Base-by-base conservation (phyloP, 495 filamentous ascomycete species). In the Hypoxylon intermedium region DNA sequence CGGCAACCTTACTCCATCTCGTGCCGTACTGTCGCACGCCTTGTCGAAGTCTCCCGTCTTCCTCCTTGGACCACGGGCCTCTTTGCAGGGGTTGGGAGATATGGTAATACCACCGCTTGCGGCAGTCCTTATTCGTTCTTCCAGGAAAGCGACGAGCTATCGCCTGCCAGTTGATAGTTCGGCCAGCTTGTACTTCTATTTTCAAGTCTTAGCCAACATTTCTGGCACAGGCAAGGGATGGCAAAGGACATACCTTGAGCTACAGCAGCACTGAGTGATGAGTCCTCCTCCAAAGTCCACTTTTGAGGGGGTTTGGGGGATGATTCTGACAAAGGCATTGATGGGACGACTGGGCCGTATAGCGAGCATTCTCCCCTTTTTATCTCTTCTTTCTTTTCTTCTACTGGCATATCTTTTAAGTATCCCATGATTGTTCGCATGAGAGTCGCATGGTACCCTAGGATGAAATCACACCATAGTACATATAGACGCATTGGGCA, bases 91-190 rank as follows among this genome's bases (percentile, higher is more conserved):
- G 72, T 37, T 72, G 57, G 41, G 73, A 71, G 37, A 72, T 38
- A 15, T 38, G 36, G 5, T 38, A 38, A 57, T 75, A 75, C 75
- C 75, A 77, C 7, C 75, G 69, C 48, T 77, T 77, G 5, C 75
- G 67, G 37, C 75, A 77, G 46, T 77, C 73, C 28, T 77, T 77
- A 67, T 77, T 77, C 41, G 72, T 77, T 11, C 75, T 67, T 3
- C 72, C 67, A 0, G 75, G 74, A 34, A 77, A 69, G 18, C 72
- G 65, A 37, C 64, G 54, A 12, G 75, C 75, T 20, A 77, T 74
- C 19, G 58, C 59, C 60, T 75, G 71, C 75, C 75, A 77, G 54
- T 73, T 77, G 49, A 77, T 70, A 13, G 73, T 38, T 38, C 36
- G 16, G 13, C 36, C 36, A 15, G 36, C 36, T 38, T 38, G 36